Evolutionary conservation across 1,284 basidiomycete species (phyloP).

Genomic region (Takashimella tepidaria): DNA sequence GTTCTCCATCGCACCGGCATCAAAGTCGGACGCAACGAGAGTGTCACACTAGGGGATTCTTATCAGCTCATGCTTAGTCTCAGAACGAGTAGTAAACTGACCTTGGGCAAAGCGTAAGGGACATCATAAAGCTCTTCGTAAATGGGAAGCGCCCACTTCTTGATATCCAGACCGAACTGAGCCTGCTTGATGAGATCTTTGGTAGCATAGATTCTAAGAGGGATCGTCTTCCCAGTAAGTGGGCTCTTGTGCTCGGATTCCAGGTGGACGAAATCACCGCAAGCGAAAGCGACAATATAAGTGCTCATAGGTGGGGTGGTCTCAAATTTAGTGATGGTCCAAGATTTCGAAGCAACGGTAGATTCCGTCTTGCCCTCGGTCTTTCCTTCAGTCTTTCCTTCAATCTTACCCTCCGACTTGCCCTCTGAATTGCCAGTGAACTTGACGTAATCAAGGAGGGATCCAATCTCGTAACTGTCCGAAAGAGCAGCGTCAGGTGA

Average conservation of each 20-base stretch:
- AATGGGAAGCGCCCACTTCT: constrained; percentile 76
- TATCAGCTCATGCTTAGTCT: not conserved
- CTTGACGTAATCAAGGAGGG: constrained; percentile 32
- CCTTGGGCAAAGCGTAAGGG: constrained; percentile 86
- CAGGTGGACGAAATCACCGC: constrained; percentile 71
- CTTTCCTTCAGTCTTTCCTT: constrained; percentile 46
- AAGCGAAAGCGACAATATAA: constrained; percentile 88
- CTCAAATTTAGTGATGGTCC: constrained; percentile 76
- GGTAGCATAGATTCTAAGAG: constrained; percentile 86
- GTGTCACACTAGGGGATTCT: constrained; percentile 60
- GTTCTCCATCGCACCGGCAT: constrained; percentile 93
- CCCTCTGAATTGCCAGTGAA: constrained; percentile 32
- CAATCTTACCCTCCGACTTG: constrained; percentile 40
- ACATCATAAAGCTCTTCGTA: constrained; percentile 91
- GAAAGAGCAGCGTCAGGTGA: constrained; percentile 30
- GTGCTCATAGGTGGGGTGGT: constrained; percentile 78
- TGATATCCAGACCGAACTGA: constrained; percentile 75
- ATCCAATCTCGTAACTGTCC: constrained; percentile 43
- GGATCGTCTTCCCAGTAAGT: constrained; percentile 72
- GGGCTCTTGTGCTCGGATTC: constrained; percentile 75
- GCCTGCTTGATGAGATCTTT: constrained; percentile 70
- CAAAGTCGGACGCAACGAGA: constrained; percentile 75
- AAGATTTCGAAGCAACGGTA: constrained; percentile 44
- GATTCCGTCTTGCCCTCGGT: constrained; percentile 42
- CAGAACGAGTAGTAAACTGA: constrained; percentile 35